phyloP scores from a whole-genome alignment of 345 rosid species.

The Brassica juncea region DNA sequence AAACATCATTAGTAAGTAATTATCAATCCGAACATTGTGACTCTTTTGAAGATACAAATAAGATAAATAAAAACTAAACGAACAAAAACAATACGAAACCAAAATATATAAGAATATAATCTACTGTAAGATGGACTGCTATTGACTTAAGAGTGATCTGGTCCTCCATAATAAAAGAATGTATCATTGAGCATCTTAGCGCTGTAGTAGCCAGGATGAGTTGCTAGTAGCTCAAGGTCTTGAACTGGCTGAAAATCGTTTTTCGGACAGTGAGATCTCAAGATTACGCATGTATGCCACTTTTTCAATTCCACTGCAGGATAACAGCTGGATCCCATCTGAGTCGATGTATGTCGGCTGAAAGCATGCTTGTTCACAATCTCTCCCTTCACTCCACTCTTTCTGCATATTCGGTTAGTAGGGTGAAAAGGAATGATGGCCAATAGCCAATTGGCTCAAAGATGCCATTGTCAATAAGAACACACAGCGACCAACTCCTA shows the following conservation, averaged over 20 bases:
- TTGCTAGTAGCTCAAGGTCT: neutral
- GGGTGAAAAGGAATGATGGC: neutral
- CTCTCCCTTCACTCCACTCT: neutral
- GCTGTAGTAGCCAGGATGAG: neutral
- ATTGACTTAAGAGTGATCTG: neutral
- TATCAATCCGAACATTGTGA: neutral
- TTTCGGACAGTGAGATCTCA: neutral
- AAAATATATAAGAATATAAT: neutral
- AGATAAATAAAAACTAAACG: neutral
- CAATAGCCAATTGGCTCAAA: neutral
- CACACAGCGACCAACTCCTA: too few relatives aligned
- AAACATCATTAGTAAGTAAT: neutral
- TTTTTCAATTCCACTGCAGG: neutral
- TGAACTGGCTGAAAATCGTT: neutral
- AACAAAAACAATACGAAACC: neutral
- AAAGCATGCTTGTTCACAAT: neutral
- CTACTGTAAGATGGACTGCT: neutral
- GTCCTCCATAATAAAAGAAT: neutral
- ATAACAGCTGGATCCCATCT: neutral
- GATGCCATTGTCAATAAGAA: neutral
- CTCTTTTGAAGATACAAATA: neutral
- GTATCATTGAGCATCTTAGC: neutral
- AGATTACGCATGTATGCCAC: neutral
- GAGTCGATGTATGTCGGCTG: neutral
- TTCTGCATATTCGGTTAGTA: neutral